Evolutionary conservation across 1,139 yeast genomes (phyloP).

Genomic region (Suhomyces coccinellae): DNA sequence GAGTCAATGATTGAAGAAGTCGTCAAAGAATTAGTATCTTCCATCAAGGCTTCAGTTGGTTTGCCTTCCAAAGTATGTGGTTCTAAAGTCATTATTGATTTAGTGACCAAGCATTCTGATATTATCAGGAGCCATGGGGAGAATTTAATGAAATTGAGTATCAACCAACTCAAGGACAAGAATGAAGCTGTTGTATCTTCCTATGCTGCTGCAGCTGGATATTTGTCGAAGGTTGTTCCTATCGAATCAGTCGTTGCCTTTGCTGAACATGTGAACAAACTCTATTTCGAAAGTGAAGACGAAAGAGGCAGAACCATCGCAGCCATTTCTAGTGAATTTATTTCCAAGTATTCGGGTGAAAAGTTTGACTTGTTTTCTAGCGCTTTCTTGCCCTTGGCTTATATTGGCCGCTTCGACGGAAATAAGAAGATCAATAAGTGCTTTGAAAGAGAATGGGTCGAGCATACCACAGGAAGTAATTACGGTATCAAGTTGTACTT

Average conservation of each 20-base stretch:
- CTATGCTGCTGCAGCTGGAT: slow-evolving; percentile 81
- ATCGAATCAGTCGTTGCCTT: slow-evolving; percentile 56
- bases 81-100: slow-evolving; percentile 67
- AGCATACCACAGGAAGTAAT: slow-evolving; percentile 70
- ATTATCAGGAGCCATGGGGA: slow-evolving; percentile 63
- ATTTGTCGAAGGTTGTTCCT: slow-evolving; percentile 65
- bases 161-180: slow-evolving; percentile 62
- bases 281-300: slow-evolving; percentile 63
- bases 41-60: slow-evolving; percentile 74
- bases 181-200: slow-evolving; percentile 74
- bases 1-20: slow-evolving; percentile 53
- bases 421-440: slow-evolving; percentile 44
- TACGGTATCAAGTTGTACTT: slow-evolving; percentile 72
- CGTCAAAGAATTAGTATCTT: slow-evolving; percentile 45
- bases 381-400: slow-evolving; percentile 75
- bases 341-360: slow-evolving; percentile 71
- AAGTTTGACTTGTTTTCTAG: slow-evolving; percentile 63
- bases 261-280: slow-evolving; percentile 48
- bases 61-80: slow-evolving; percentile 91
- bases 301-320: slow-evolving; percentile 53
- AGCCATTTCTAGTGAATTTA: slow-evolving; percentile 64
- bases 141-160: slow-evolving; percentile 55
- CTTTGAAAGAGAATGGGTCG: slow-evolving; percentile 76
- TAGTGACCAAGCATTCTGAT: slow-evolving; percentile 59
- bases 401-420: slow-evolving; percentile 72